Conservation (phyloP, 192 early-diverging fungal genomes). For the Phycomyces nitens region DNA sequence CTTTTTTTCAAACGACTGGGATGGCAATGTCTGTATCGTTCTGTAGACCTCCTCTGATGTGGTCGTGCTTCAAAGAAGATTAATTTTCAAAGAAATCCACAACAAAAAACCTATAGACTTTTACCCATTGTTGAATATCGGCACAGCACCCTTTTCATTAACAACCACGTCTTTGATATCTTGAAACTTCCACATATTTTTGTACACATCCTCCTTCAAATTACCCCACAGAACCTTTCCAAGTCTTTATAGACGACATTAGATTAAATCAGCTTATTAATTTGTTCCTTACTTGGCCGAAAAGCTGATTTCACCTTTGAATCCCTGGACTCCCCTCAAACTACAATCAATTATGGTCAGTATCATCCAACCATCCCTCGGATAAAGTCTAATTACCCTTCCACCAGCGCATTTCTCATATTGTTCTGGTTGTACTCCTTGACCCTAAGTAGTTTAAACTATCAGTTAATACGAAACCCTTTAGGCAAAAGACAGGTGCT, state of each 20-base stretch:
- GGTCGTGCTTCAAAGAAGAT: constrained; percentile 18
- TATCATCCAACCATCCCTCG: not conserved
- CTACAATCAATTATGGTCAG: constrained; percentile 7
- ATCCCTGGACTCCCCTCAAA: constrained; percentile 24
- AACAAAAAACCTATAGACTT: too few relatives aligned
- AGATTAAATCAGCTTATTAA: not conserved
- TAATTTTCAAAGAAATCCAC: too few relatives aligned
- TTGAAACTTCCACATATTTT: constrained; percentile 31
- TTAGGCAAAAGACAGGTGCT: not conserved
- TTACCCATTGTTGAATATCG: constrained; percentile 36
- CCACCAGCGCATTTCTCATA: constrained; percentile 16
- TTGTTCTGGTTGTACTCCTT: constrained; percentile 35
- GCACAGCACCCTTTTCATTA: constrained; percentile 22
- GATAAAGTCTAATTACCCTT: constrained; percentile 20
- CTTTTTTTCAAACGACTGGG: constrained; percentile 1
- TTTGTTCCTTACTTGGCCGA: constrained; percentile 28
- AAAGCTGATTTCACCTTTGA: constrained; percentile 34
- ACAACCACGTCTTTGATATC: constrained; percentile 38
- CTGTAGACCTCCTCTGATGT: constrained; percentile 14
- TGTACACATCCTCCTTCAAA: constrained; percentile 15
- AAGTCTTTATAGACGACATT: constrained; percentile 13
- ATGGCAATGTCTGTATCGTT: constrained; percentile 9
- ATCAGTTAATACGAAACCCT: not conserved
- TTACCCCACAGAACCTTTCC: constrained; percentile 40
- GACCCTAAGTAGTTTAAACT: not conserved